Evolutionary conservation across 2,329 filamentous ascomycete species (phyloP), one percentile per base, ranked within the genome.

Genomic region (Cryphonectria naterciae): DNA sequence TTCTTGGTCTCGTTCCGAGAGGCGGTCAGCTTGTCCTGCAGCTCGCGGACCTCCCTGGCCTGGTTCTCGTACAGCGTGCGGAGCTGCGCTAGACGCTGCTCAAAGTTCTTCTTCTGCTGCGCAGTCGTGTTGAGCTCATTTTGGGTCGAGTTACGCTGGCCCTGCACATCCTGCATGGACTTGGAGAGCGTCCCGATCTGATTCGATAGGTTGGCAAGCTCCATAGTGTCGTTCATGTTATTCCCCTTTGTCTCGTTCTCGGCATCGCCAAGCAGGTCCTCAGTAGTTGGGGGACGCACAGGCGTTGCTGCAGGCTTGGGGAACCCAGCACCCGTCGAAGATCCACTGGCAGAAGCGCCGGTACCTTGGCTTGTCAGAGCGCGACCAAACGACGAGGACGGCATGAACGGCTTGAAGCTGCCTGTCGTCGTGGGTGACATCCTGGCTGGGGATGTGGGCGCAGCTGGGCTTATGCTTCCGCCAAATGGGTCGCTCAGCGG

Each of bases 141-240:
- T 80, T 98, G 94, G 0, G 92, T 92, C 2, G 89, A 88, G 6
- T 85, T 88, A 74, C 94, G 92, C 81, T 97, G 95, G 46, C 87
- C 89, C 79, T 97, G 94, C 1, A 97, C 92, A 75, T 95, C 94
- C 78, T 97, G 94, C 90, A 97, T 97, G 82, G 99, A 94, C 78
- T 92, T 97, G 0, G 95, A 92, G 69, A 99, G 83, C 2, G 93
- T 95, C 43, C 94, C 91, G 74, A 99, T 94, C 80, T 98, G 96
- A 79, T 97, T 98, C 0, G 95, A 98, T 75, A 99, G 86, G 78
- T 99, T 98, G 67, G 95, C 96, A 70, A 99, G 86, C 80, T 99
- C 96, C 0, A 93, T 92, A 2, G 95, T 96, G 78, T 99, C 96
- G 74, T 91, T 92, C 0, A 92, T 96, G 79, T 93, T 97, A 80